Conservation (phyloP, 768 basidiomycete species). For the Rhizopogon salebrosus region DNA sequence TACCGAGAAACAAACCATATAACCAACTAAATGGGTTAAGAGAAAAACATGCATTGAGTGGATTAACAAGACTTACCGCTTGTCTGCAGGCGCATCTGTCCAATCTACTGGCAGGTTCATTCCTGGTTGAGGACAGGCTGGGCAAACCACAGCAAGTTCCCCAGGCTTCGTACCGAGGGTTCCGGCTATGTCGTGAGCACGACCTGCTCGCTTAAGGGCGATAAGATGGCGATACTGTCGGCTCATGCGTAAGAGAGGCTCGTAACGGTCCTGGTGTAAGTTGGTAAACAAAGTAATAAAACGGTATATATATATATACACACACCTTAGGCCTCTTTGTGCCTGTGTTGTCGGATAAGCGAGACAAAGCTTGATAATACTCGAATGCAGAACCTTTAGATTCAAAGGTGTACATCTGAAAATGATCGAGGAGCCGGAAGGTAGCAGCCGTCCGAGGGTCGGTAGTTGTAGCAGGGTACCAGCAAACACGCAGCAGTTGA, state of each 20-base stretch:
- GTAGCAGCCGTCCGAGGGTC: constrained; percentile 1
- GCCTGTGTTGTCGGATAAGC: constrained; percentile 24
- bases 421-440: constrained; percentile 15
- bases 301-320: background rate
- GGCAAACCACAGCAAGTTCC: constrained; percentile 1
- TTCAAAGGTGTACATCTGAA: constrained; percentile 23
- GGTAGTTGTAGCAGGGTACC: constrained; percentile 8
- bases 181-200: background rate
- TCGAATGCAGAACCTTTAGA: constrained; percentile 25
- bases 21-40: constrained; percentile 2
- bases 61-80: background rate
- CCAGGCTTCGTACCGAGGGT: background rate
- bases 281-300: background rate
- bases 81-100: background rate
- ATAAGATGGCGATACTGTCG: background rate
- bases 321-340: constrained; percentile 2
- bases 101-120: constrained; percentile 4
- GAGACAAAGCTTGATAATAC: constrained; percentile 20
- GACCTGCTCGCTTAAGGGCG: background rate
- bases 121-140: constrained; percentile 6
- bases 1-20: constrained; percentile 17
- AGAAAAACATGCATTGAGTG: background rate
- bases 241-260: background rate
- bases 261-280: background rate
- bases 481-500: constrained; percentile 8